Conservation (phyloP, 192 early-diverging fungal species). For the Entomortierella lignicola region DNA sequence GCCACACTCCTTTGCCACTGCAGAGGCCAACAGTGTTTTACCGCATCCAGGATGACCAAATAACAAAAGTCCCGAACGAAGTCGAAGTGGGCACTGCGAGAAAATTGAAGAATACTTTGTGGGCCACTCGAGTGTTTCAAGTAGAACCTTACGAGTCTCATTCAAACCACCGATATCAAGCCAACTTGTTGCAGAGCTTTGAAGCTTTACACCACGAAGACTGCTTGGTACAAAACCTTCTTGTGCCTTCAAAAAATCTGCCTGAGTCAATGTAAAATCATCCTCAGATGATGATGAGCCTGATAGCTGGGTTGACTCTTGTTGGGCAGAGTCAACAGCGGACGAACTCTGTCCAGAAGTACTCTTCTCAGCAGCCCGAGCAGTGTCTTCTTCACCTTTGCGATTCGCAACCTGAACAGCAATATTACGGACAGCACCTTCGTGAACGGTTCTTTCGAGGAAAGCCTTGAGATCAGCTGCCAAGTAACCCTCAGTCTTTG, state of each 20-base stretch:
- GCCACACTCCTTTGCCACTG: constrained; percentile 96
- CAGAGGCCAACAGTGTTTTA: constrained; percentile 95
- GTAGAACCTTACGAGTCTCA: constrained; percentile 80
- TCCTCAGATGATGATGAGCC: constrained; percentile 17
- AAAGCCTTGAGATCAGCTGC: constrained; percentile 84
- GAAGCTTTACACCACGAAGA: constrained; percentile 82
- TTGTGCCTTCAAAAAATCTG: constrained; percentile 80
- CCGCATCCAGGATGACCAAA: constrained; percentile 99
- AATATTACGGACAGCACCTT: constrained; percentile 77
- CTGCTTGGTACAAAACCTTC: constrained; percentile 84
- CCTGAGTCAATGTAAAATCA: constrained; percentile 62
- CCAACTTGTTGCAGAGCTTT: constrained; percentile 83
- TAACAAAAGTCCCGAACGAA: constrained; percentile 92
- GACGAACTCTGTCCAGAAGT: background rate
- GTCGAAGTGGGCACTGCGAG: constrained; percentile 84
- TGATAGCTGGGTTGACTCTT: background rate
- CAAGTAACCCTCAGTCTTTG: constrained; percentile 88
- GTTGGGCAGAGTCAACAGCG: background rate
- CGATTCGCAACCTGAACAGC: constrained; percentile 38
- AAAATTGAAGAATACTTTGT: constrained; percentile 93
- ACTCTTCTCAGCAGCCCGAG: background rate
- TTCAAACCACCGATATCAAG: constrained; percentile 89
- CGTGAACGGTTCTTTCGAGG: constrained; percentile 84
- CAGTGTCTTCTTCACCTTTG: constrained; percentile 15
- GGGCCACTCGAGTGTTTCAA: constrained; percentile 96